Percentiles rank a stretch among this genome's conserved stretches.
Conservation (phyloP, 371 early-diverging fungal species). For the Rhizopus arrhizus region DNA sequence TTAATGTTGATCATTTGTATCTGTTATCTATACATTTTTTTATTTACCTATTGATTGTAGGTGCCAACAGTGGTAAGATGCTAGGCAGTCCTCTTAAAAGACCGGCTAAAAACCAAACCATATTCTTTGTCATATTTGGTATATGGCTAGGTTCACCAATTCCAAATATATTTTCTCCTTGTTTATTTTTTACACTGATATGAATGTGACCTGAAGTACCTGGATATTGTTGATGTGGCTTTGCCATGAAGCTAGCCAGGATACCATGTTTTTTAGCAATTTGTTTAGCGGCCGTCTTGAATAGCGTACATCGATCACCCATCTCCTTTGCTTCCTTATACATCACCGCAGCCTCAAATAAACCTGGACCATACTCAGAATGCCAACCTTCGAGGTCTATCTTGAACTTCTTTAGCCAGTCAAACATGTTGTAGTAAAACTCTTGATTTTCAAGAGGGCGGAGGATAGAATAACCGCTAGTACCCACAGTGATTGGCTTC, state of each 20-base stretch:
- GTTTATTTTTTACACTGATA: conserved; percentile 62
- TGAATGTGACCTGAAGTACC: conserved; percentile 88
- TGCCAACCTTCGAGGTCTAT: conserved; percentile 80
- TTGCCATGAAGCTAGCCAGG: conserved; percentile 86
- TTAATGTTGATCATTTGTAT: no score
- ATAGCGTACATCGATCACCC: conserved; percentile 78
- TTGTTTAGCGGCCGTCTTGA: conserved; percentile 80
- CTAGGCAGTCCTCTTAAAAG: conserved; percentile 74
- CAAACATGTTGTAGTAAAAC: conserved; percentile 75
- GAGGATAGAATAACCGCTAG: conserved; percentile 79
- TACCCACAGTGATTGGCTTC: conserved; percentile 70
- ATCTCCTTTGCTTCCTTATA: conserved; percentile 66
- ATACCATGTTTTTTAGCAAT: conserved; percentile 70
- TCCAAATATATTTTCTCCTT: conserved; percentile 62
- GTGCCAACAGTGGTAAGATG: conserved; percentile 76
- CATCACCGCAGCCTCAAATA: conserved; percentile 78
- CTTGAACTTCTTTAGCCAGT: conserved; percentile 62
- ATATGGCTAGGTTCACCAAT: conserved; percentile 26
- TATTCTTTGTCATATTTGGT: conserved; percentile 55
- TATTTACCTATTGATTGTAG: conserved; percentile 73
- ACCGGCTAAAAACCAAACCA: conserved; percentile 77
- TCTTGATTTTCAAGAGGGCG: conserved; percentile 72
- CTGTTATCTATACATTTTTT: no score
- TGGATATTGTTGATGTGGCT: conserved; percentile 72
- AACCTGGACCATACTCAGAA: conserved; percentile 87